phyloP scores from a whole-genome alignment of 768 basidiomycete genomes.

The Auriscalpium microsporum region DNA sequence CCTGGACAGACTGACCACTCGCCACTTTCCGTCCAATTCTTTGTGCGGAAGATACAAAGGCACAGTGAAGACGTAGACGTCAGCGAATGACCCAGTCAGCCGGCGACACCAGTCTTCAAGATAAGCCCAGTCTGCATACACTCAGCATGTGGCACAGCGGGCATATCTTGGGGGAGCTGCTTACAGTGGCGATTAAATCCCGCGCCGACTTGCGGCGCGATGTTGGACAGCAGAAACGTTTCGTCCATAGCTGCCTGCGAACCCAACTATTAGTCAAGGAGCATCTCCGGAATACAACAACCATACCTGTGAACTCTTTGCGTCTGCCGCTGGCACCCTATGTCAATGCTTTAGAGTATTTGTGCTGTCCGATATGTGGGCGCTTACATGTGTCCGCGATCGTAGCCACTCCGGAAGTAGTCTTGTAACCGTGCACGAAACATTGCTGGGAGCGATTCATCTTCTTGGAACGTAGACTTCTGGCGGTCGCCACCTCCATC shows the following conservation, averaged over 20 bases:
- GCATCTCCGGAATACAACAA: neutral
- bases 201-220: conserved; percentile 95
- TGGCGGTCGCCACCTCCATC: conserved; percentile 53
- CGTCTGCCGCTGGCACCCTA: conserved; percentile 96
- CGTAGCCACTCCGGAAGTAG: conserved; percentile 90
- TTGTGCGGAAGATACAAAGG: conserved; percentile 90
- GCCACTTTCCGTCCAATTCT: conserved; percentile 88
- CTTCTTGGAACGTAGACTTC: conserved; percentile 78
- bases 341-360: neutral
- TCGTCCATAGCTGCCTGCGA: conserved; percentile 85
- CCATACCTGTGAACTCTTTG: conserved; percentile 72
- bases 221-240: conserved; percentile 91
- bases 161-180: neutral
- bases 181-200: conserved; percentile 96
- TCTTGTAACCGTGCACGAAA: conserved; percentile 85
- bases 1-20: conserved; percentile 57
- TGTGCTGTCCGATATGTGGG: neutral
- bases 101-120: conserved; percentile 92
- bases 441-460: conserved; percentile 59
- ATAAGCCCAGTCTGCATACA: conserved; percentile 82
- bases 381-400: conserved; percentile 92
- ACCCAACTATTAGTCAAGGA: neutral
- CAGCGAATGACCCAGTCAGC: conserved; percentile 78
- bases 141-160: neutral
- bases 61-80: conserved; percentile 96